Conservation (phyloP, 2,329 filamentous ascomycete species). For the Diaporthe helianthi region DNA sequence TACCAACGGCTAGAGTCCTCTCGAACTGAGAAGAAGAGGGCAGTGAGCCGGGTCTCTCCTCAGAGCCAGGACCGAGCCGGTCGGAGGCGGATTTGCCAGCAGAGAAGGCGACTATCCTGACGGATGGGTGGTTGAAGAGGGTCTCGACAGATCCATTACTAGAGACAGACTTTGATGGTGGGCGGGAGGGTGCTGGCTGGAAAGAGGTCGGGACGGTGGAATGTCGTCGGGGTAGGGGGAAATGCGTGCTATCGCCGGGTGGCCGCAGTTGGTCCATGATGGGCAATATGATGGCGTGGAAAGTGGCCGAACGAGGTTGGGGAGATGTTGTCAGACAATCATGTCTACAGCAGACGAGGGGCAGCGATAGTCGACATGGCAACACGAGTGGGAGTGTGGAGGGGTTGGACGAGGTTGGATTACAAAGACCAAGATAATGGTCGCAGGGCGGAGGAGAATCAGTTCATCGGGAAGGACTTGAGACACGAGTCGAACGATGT, state of each 20-base stretch:
- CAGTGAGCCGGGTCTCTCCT: conserved; percentile 67
- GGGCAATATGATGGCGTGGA: conserved; percentile 4
- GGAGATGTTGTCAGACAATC: conserved; percentile 13
- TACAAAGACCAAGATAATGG: conserved; percentile 24
- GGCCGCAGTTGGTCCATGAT: conserved; percentile 33
- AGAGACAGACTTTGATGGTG: conserved; percentile 38
- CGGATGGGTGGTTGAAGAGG: conserved; percentile 75
- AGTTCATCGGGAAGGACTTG: conserved; percentile 32
- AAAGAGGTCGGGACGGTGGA: conserved; percentile 40
- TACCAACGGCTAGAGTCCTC: conserved; percentile 80
- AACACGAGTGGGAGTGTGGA: conserved; percentile 1
- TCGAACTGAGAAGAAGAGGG: conserved; percentile 80
- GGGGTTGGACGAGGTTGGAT: background rate
- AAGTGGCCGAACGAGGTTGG: background rate
- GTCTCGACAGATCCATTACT: conserved; percentile 63
- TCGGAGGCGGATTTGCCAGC: conserved; percentile 42
- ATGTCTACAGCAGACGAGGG: conserved; percentile 16
- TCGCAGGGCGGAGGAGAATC: conserved; percentile 31
- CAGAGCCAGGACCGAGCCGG: conserved; percentile 41
- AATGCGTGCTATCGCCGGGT: conserved; percentile 23
- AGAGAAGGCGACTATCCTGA: conserved; percentile 69
- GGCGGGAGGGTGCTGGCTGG: conserved; percentile 47
- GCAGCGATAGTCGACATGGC: conserved; percentile 23
- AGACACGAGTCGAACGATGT: conserved; percentile 34
- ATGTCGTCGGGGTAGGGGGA: conserved; percentile 39